These are phyloP conservation scores for Baorangia bicolor DNA, from an alignment of 768 basidiomycete genomes.

Conservation along the genomic window DNA sequence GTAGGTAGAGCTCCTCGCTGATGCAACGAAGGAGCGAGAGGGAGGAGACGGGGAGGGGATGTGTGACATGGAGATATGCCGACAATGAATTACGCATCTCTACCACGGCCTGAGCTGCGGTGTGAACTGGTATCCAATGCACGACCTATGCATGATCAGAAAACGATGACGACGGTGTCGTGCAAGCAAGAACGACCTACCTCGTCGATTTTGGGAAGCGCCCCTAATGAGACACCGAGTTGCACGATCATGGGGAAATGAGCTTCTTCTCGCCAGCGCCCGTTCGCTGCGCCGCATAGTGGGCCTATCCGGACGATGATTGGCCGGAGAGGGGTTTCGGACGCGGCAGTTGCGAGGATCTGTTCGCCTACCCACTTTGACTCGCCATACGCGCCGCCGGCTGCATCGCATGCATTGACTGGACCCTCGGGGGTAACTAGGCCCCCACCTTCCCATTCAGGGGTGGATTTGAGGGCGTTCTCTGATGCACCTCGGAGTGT, in stretches of 20 bases:
- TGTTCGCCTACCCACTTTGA: conserved; percentile 27
- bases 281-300: conserved; percentile 35
- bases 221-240: conserved; percentile 14
- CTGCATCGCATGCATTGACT: conserved; percentile 8
- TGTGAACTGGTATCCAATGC: conserved; percentile 16
- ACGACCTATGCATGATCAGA: conserved; percentile 1
- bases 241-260: conserved; percentile 38
- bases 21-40: conserved; percentile 9
- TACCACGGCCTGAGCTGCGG: conserved; percentile 11
- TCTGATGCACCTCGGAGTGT: neutral
- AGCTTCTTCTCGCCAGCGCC: conserved; percentile 39
- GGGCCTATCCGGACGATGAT: conserved; percentile 39
- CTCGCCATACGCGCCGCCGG: conserved; percentile 10
- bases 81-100: conserved; percentile 15
- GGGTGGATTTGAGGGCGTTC: neutral
- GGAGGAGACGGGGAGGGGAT: conserved; percentile 9
- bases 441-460: neutral
- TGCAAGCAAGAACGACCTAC: conserved; percentile 5
- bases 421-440: neutral
- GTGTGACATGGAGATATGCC: conserved; percentile 10
- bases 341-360: conserved; percentile 20
- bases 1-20: conserved; percentile 5
- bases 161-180: neutral
- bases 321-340: conserved; percentile 19
- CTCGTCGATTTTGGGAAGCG: conserved; percentile 22